These are phyloP conservation scores for Zygosaccharomyces pseudobailii DNA, from an alignment of 1,139 yeast genomes.

Conservation along the genomic window DNA sequence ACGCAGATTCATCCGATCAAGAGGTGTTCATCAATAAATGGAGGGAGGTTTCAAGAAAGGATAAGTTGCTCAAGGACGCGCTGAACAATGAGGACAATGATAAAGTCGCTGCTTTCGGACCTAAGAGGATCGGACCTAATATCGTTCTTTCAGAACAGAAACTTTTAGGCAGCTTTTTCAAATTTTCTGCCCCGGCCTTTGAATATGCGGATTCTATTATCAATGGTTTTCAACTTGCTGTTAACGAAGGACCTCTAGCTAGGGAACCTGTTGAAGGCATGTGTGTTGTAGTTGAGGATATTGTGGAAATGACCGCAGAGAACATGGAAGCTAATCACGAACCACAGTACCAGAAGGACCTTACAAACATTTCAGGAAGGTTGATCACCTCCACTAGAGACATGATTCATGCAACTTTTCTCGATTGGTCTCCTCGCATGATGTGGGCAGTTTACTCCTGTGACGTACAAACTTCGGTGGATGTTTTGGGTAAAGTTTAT, in stretches of 20 bases:
- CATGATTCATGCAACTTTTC: slow-evolving; percentile 60
- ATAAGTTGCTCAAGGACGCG: slow-evolving; percentile 25
- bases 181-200: slow-evolving; percentile 31
- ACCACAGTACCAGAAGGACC: slow-evolving; percentile 25
- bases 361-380: slow-evolving; percentile 55
- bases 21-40: slow-evolving; percentile 36
- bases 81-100: slow-evolving; percentile 32
- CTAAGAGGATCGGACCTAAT: slow-evolving; percentile 73
- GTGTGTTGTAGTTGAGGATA: slow-evolving; percentile 46
- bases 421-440: slow-evolving; percentile 81
- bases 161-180: slow-evolving; percentile 34
- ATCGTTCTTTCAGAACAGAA: slow-evolving; percentile 51
- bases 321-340: slow-evolving; percentile 34
- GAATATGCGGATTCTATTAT: slow-evolving; percentile 62
- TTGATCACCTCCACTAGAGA: slow-evolving; percentile 72
- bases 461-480: slow-evolving; percentile 93
- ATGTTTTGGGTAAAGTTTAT: slow-evolving; percentile 91
- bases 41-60: slow-evolving; percentile 34
- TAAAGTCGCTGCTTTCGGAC: slow-evolving; percentile 67
- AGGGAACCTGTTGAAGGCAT: slow-evolving; percentile 87
- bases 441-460: slow-evolving; percentile 91
- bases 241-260: slow-evolving; percentile 81
- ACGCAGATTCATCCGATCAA: slow-evolving; percentile 21
- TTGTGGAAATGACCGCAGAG: slow-evolving; percentile 36
- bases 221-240: slow-evolving; percentile 83